Percentiles rank a stretch among this genome's conserved stretches.
phyloP scores from a whole-genome alignment of 371 early-diverging fungal genomes.

The Conidiobolus incongruus region DNA sequence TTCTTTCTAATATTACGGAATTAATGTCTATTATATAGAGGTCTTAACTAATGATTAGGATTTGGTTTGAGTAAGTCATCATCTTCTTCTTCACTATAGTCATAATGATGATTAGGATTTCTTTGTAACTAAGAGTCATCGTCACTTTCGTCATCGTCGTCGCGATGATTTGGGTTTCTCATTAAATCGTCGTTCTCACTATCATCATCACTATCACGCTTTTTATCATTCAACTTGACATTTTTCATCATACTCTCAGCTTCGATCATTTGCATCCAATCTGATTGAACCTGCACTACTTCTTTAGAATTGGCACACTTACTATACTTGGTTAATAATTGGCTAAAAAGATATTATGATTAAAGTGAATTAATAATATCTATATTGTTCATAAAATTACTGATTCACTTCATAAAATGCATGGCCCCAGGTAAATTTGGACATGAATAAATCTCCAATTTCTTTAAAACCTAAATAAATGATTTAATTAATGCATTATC shows the following conservation, averaged over 20 bases:
- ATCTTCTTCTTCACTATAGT: conserved; percentile 8
- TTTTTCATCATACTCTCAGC: conserved; percentile 21
- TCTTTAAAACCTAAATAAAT: conserved; percentile 33
- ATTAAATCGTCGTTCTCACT: background rate
- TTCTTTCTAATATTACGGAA: too few species aligned
- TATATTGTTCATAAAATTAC: conserved; percentile 9
- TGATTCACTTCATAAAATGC: conserved; percentile 69
- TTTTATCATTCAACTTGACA: conserved; percentile 8
- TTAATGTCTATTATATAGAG: too few species aligned
- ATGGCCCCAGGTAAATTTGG: conserved; percentile 93
- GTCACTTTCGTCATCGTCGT: conserved; percentile 14
- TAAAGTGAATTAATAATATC: background rate
- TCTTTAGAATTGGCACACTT: conserved; percentile 67
- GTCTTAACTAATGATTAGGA: too few species aligned
- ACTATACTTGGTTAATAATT: conserved; percentile 52
- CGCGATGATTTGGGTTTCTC: background rate
- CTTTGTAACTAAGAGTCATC: conserved; percentile 22
- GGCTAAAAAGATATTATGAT: conserved; percentile 18
- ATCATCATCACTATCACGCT: conserved; percentile 6
- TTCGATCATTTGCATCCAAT: conserved; percentile 41
- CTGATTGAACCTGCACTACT: conserved; percentile 63
- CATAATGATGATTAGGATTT: conserved; percentile 21
- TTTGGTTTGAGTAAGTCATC: too few species aligned
- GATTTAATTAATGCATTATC: background rate
- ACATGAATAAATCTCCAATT: conserved; percentile 64